Base-by-base conservation (phyloP, 169 alveolate genomes). In the Toxoplasma gondii region DNA sequence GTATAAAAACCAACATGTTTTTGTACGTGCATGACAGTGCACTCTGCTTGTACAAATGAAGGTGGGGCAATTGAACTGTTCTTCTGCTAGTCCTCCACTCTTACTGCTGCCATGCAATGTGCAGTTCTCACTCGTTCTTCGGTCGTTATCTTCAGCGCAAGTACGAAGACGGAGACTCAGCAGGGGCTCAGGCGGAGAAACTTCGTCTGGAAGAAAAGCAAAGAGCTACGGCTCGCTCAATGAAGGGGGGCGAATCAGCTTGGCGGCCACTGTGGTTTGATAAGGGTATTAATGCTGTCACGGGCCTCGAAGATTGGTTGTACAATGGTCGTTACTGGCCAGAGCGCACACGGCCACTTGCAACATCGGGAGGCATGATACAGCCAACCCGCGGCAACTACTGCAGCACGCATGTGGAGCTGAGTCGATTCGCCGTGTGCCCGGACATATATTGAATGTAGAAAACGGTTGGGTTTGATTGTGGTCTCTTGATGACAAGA, bases 201-300 rank as follows among this genome's bases (percentile, higher is more conserved):
- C 97, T 97, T 78, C 96, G 99, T 86, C 96, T 98, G 31, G 99
- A 99, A 96, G 99, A 98, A 82, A 97, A 97, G 91, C 99, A 99
- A 96, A 94, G 99, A 34, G 34, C 38, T 17, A 81, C 84, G 17
- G 31, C 41, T 17, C 90, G 90, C 49, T 29, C 34, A 41, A 17
- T 17, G 67, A n/a, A 82, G 36, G 90, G 41, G 58, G 67, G 90
- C 69, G 90, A 43, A 45, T 43, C 34, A 82, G 36, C 54, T 10
- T 82, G 90, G 90, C 34, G 24, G 41, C 90, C 90, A 39, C 90
- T 39, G 27, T 82, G 90, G 90, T 82, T 82, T 44, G 67, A 39
- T 0, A 82, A 49, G 67, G 41, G 67, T 31, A 45, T 41, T 0
- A 82, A 41, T 82, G 17, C 39, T 12, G 54, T 82, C 34, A 82